Percentiles rank a stretch among this genome's conserved stretches.
Evolutionary conservation across 192 early-diverging fungal species (phyloP).

Genomic region (Gigaspora rosea): DNA sequence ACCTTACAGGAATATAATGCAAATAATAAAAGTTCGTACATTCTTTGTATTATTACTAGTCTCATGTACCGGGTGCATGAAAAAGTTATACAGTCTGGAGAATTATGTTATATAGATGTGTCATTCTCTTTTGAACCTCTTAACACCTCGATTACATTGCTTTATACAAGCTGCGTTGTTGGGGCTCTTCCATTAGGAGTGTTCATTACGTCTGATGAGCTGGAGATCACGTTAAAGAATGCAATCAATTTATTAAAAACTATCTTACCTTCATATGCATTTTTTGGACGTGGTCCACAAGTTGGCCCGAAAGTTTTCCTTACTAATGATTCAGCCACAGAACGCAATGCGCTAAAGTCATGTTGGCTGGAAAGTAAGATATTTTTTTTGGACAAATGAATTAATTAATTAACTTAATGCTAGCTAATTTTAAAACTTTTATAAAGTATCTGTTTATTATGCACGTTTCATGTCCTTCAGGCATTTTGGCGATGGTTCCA

Average conservation of each 20-base stretch:
- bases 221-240: background rate
- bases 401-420: too few relatives aligned
- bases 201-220: background rate
- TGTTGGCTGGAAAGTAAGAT: background rate
- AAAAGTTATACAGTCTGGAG: background rate
- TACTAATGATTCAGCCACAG: background rate
- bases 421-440: too few relatives aligned
- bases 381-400: too few relatives aligned
- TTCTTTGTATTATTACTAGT: background rate
- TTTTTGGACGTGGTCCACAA: background rate
- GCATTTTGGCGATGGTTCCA: background rate
- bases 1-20: background rate
- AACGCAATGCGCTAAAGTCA: background rate
- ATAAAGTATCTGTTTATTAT: background rate
- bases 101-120: background rate
- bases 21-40: background rate
- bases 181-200: background rate
- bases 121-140: background rate
- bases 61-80: background rate
- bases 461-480: background rate
- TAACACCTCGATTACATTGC: background rate
- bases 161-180: background rate
- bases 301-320: background rate
- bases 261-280: slow-evolving; percentile 1
- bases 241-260: slow-evolving; percentile 1